phyloP scores from a whole-genome alignment of 495 filamentous ascomycete genomes.

The Aspergillus diversus region DNA sequence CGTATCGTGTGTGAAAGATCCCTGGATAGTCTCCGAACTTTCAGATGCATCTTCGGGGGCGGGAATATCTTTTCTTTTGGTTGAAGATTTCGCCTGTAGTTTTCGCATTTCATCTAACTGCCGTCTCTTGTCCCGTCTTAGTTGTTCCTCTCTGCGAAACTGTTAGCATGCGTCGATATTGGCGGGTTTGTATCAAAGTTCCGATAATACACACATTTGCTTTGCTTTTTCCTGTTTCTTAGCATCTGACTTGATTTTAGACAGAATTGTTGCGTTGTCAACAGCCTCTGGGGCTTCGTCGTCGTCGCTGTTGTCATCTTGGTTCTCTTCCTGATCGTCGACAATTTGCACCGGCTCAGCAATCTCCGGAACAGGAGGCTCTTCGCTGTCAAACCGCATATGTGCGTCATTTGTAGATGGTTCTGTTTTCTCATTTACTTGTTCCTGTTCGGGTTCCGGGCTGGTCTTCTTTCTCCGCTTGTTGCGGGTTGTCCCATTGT shows the following conservation, averaged over 20 bases:
- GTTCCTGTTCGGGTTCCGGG: slow-evolving; percentile 27
- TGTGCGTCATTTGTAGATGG: slow-evolving; percentile 36
- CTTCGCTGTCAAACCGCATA: slow-evolving; percentile 51
- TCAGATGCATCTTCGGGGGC: slow-evolving; percentile 43
- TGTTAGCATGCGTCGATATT: slow-evolving; percentile 25
- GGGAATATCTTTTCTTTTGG: slow-evolving; percentile 38
- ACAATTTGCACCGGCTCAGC: slow-evolving; percentile 28
- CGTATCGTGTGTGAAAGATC: slow-evolving; percentile 43
- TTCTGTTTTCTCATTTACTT: slow-evolving; percentile 20
- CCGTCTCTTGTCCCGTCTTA: slow-evolving; percentile 50
- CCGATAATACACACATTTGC: slow-evolving; percentile 37
- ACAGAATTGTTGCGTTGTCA: slow-evolving; percentile 47
- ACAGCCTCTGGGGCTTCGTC: slow-evolving; percentile 59
- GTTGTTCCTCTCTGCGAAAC: slow-evolving; percentile 43
- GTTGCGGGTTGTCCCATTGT: slow-evolving; percentile 32
- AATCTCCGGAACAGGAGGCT: slow-evolving; percentile 37
- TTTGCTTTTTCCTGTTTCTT: slow-evolving; percentile 42
- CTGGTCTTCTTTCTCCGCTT: slow-evolving; percentile 46
- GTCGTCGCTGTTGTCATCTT: slow-evolving; percentile 42
- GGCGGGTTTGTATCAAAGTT: not conserved
- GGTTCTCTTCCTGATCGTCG: slow-evolving; percentile 29
- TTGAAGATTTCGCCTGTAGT: slow-evolving; percentile 46
- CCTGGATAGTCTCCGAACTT: slow-evolving; percentile 47
- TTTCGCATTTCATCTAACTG: slow-evolving; percentile 53
- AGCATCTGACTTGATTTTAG: slow-evolving; percentile 45